Base-by-base conservation (phyloP, 2,329 filamentous ascomycete species). In the Pseudogymnoascus sp. region DNA sequence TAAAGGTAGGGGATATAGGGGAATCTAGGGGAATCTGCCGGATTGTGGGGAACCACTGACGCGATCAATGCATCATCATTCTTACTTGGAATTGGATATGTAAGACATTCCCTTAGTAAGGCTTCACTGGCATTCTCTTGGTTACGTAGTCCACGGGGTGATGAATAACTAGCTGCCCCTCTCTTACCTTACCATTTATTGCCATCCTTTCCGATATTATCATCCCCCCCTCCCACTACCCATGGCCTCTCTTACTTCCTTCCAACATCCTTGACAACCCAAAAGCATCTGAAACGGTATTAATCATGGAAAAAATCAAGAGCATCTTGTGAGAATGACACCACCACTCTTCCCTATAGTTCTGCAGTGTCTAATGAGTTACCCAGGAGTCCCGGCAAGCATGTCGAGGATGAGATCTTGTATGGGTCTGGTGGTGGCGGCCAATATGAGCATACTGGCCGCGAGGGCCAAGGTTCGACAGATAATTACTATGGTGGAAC, bases 291-390 rank as follows among this genome's bases (percentile, higher is more conserved):
- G 50, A 56, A 33, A 56, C 50, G 50, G 50, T 56, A 56, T 33
- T 19, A 65, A 69, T 64, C 62, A 74, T 74, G 72, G 71, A 74
- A 16, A 73, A 69, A 62, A 65, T 73, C 42, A 73, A 71, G 70
- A 72, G 70, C 59, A 38, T 74, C 24, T 56, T 74, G 72, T 73
- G 63, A 63, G 71, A 64, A 42, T 31, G 26, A 56, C 21, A 5
- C n/a, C 4, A 33, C 21, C 14, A 8, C 5, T 7, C n/a, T 19
- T 24, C 6, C n/a, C 13, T 13, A 11, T 33, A 31, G 10, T 21
- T 56, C 29, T 56, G 29, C n/a, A 8, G 6, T 19, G n/a, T 56
- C 50, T 38, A 60, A 38, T 31, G 56, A 19, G 63, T 14, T 38
- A 4, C n/a, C 19, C 16, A 71, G 70, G 26, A 66, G 65, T 19